These are phyloP conservation scores for Phytophthora hibernalis DNA, from an alignment of 352 stramenopile species.

Conservation along the genomic window DNA sequence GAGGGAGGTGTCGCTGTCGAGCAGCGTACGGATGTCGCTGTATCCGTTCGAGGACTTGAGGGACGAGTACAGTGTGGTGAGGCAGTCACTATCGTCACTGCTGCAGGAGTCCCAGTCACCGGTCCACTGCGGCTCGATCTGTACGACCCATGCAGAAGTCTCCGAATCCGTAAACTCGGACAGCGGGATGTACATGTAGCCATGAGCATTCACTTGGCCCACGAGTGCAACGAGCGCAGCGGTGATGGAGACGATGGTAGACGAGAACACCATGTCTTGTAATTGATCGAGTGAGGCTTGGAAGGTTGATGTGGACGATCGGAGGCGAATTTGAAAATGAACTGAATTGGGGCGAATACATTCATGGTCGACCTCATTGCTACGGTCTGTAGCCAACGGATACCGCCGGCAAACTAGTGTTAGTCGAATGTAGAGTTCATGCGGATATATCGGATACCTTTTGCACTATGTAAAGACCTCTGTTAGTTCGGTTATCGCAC, in stretches of 20 bases:
- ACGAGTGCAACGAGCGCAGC: slow-evolving; percentile 6
- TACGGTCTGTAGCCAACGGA: neutral
- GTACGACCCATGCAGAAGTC: slow-evolving; percentile 34
- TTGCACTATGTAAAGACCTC: neutral
- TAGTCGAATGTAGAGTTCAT: neutral
- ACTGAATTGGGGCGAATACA: neutral
- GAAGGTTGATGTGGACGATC: neutral
- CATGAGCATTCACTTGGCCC: slow-evolving; percentile 28
- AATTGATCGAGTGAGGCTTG: neutral
- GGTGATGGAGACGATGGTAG: slow-evolving; percentile 7
- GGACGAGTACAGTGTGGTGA: slow-evolving; percentile 34
- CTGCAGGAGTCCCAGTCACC: slow-evolving; percentile 41
- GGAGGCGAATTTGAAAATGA: slow-evolving; percentile 1
- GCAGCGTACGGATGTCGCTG: slow-evolving; percentile 37
- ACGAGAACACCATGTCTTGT: slow-evolving; percentile 23
- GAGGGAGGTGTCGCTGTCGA: slow-evolving; percentile 36
- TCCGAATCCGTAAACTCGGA: slow-evolving; percentile 29
- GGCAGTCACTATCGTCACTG: slow-evolving; percentile 24
- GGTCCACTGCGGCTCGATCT: slow-evolving; percentile 39
- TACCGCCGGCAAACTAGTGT: neutral
- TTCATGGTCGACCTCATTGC: neutral
- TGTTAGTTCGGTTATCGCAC: neutral
- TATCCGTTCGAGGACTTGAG: slow-evolving; percentile 38
- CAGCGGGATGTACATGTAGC: slow-evolving; percentile 39
- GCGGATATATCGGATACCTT: neutral